Conservation (phyloP, 2,329 filamentous ascomycete genomes). For the Fonsecaea nubica region DNA sequence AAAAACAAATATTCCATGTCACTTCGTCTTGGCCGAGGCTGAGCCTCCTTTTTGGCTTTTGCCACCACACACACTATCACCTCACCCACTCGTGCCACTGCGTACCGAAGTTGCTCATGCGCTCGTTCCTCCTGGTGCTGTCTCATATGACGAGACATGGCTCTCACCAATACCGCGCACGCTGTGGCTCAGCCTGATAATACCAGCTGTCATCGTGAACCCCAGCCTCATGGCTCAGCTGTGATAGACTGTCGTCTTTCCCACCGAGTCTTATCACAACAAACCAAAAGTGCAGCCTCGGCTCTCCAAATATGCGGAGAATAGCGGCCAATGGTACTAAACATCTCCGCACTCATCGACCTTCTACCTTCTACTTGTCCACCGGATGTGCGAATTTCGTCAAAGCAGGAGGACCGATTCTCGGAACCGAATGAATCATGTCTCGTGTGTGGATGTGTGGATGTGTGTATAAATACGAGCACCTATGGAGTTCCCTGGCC, state of each 20-base stretch:
- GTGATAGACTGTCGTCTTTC: not conserved
- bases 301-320: constrained; percentile 30
- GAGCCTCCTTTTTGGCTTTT: constrained; percentile 16
- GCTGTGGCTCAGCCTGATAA: not conserved
- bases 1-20: constrained; percentile 19
- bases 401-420: not conserved
- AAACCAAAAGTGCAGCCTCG: constrained; percentile 14
- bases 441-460: not conserved
- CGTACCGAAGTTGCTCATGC: not conserved
- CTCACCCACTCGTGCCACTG: not conserved
- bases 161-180: not conserved
- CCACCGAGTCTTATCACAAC: not conserved
- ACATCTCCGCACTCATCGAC: constrained; percentile 1
- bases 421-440: not conserved
- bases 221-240: not conserved
- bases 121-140: not conserved
- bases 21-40: constrained; percentile 21
- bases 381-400: not conserved
- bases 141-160: not conserved
- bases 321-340: not conserved
- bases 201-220: not conserved
- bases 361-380: not conserved
- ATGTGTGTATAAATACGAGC: not conserved
- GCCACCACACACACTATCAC: not conserved
- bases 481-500: not conserved